Evolutionary conservation across 192 early-diverging fungal genomes (phyloP), one percentile per base, ranked within the genome.

Genomic region (Rhizophagus clarus): DNA sequence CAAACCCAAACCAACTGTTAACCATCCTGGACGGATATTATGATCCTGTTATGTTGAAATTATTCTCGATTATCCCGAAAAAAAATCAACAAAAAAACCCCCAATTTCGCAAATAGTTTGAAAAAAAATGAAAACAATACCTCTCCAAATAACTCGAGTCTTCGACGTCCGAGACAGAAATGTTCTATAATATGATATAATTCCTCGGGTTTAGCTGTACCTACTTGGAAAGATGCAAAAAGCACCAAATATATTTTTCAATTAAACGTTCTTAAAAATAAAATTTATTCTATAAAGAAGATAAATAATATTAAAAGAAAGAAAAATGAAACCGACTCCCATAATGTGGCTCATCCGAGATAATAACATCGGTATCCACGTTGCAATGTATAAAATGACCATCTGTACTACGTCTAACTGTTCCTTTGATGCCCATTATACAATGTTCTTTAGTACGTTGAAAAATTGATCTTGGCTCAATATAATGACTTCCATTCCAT

Each of bases 351-450:
- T 91, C 89, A 66, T 91, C 89, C 12, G 90, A 86, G 32, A 92
- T 86, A 62, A 92, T 90, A 6, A 92, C 88, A 69, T 92, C 91
- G 29, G 91, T 92, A 69, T 92, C 91, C 22, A 92, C 87, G 70
- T 92, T 92, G 75, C 91, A 92, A 78, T 92, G 91, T 75, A 92
- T 92, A 77, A 92, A 91, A 83, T 92, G 91, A 5, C 87, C 84
- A 79, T 92, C 91, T 20, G 87, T 90, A 22, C 88, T 87, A 8
- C 91, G 83, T 4, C 91, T 84, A n/a, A 90, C 89, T 4, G 91
- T 92, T 26, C 91, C 91, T 32, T 84, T 84, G 40, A 92, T 92
- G 20, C 91, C 91, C 87, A 92, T 89, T 26, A 92, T 82, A 73
- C 91, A 92, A 74, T 92, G 91, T 74, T 92, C 91, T 72, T 92